phyloP scores from a whole-genome alignment of 225 moss, liverwort and hornwort genomes.

The Physcomitrellopsis africana region DNA sequence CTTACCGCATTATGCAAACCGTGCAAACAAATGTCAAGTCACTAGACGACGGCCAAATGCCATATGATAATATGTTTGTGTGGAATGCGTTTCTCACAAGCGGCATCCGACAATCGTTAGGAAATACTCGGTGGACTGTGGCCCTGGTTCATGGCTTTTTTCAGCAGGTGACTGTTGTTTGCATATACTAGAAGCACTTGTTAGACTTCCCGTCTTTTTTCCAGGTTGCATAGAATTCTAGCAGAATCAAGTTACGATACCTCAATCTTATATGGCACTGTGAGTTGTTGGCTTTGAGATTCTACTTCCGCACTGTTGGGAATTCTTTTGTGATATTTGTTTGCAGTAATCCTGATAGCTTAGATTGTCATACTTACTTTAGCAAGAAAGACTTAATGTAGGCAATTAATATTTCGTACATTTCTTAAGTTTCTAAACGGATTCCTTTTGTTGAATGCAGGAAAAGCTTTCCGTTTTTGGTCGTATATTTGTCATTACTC shows the following conservation, averaged over 20 bases:
- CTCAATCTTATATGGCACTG: too few relatives aligned
- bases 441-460: constrained; percentile 42
- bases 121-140: constrained; percentile 83
- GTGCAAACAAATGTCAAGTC: constrained; percentile 80
- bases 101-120: constrained; percentile 71
- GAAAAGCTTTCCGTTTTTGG: constrained; percentile 90
- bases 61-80: constrained; percentile 97
- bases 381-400: neutral
- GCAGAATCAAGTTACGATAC: neutral
- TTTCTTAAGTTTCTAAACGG: neutral
- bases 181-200: too few relatives aligned
- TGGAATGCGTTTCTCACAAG: constrained; percentile 95
- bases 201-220: neutral
- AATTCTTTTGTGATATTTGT: neutral
- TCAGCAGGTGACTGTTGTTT: constrained; percentile 63
- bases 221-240: too few relatives aligned
- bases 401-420: neutral
- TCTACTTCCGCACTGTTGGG: too few relatives aligned
- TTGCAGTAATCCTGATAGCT: constrained; percentile 6
- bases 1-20: constrained; percentile 88
- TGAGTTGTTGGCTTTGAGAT: too few relatives aligned
- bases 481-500: constrained; percentile 89
- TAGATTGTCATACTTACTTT: constrained; percentile 2
- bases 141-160: constrained; percentile 96
- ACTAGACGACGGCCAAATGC: constrained; percentile 63